Evolutionary conservation across 2,329 filamentous ascomycete genomes (phyloP), one percentile per base, ranked within the genome.

Genomic region (Epicoccum sorghinum): DNA sequence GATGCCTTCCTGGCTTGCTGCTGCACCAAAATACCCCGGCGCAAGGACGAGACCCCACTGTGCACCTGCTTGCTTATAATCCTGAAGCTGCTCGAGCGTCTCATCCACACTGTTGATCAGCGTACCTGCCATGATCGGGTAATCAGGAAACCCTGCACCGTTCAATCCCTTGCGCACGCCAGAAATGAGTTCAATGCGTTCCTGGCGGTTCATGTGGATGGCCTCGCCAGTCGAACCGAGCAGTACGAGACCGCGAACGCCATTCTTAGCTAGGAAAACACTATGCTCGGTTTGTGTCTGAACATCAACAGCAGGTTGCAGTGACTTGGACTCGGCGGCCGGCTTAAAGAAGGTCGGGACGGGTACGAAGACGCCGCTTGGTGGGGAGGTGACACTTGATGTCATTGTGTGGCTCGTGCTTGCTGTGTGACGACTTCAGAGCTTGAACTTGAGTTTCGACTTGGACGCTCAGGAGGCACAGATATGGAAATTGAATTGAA

Each of bases 181-280:
- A n/a, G 75, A 74, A 36, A 88, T 77, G 40, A 88, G 73, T 39
- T 79, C 73, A 52, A 76, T 77, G 30, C 86, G 83, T 61, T 88
- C 86, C n/a, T 75, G 64, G n/a, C 78, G 77, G 18, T 82, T 80
- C 43, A 88, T 76, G 70, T 87, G 85, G 38, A 88, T 82, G 0
- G 84, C 83, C 69, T 88, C 86, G 54, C 86, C 86, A 0, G 86
- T 88, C 35, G 81, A 85, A 23, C 86, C 86, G 44, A 88, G 80
- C 36, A 88, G 77, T 9, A 88, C 83, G 24, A 88, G 77, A 22
- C 86, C 86, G 27, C 78, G 78, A 62, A 88, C 82, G 51, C 86
- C 86, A 59, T 80, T 79, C 47, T 79, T 78, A 33, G 85, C 85
- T 33, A 88, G 82, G 67, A 84, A 85, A 6, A 88, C 66, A 8